Evolutionary conservation across 768 basidiomycete species (phyloP).

Genomic region (Mycena galericulata): DNA sequence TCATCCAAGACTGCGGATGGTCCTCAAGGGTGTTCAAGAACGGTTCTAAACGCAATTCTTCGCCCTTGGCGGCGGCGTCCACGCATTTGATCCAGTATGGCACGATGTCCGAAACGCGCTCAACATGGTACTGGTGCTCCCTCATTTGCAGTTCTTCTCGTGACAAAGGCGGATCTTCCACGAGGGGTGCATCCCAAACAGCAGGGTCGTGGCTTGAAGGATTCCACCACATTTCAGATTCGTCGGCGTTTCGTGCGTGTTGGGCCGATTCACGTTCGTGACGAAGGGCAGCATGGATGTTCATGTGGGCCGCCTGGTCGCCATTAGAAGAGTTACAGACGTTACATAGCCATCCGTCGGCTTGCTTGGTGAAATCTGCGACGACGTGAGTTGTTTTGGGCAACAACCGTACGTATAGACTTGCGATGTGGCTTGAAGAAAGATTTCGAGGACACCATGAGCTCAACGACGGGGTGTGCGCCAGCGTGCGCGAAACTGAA

Average conservation of each 20-base stretch:
- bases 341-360: slow-evolving; percentile 51
- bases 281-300: slow-evolving; percentile 37
- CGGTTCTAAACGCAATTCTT: slow-evolving; percentile 31
- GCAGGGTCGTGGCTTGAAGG: slow-evolving; percentile 34
- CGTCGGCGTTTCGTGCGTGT: slow-evolving; percentile 34
- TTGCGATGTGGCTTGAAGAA: slow-evolving; percentile 22
- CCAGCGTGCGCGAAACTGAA: no score
- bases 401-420: background rate
- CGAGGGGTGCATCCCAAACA: slow-evolving; percentile 40
- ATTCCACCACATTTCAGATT: slow-evolving; percentile 38
- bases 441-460: slow-evolving; percentile 3
- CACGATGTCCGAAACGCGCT: slow-evolving; percentile 61
- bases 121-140: slow-evolving; percentile 50
- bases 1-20: slow-evolving; percentile 17
- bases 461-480: background rate
- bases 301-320: slow-evolving; percentile 49
- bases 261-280: slow-evolving; percentile 41
- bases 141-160: slow-evolving; percentile 45
- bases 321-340: slow-evolving; percentile 56
- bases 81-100: slow-evolving; percentile 58
- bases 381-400: background rate
- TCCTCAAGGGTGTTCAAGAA: slow-evolving; percentile 26
- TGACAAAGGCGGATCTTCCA: slow-evolving; percentile 38
- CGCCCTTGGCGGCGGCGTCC: slow-evolving; percentile 15
- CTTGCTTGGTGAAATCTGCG: slow-evolving; percentile 42